phyloP scores from a whole-genome alignment of 2,329 filamentous ascomycete species.

The Colletotrichum tropicicola region DNA sequence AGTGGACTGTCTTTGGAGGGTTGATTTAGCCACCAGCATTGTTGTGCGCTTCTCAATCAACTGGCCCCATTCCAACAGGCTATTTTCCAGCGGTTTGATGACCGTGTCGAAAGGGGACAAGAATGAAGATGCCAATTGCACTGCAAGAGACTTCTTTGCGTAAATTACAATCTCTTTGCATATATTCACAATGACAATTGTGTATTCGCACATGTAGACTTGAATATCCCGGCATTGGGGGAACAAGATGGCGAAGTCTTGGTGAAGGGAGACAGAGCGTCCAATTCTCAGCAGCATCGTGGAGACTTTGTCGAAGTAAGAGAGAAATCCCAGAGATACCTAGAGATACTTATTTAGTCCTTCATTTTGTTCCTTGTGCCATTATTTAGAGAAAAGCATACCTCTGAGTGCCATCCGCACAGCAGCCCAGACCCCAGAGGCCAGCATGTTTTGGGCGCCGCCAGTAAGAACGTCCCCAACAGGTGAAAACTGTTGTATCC shows the following conservation, averaged over 20 bases:
- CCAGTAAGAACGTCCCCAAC: conserved; percentile 46
- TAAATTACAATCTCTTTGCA: not conserved
- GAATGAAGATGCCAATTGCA: not conserved
- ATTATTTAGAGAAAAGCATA: not conserved
- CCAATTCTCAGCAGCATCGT: not conserved
- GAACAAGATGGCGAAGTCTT: not conserved
- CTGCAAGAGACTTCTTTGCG: not conserved
- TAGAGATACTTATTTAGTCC: too few species aligned
- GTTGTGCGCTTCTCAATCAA: not conserved
- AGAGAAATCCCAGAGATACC: not conserved
- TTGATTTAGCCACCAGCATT: not conserved
- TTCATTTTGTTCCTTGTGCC: too few species aligned
- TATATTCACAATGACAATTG: not conserved
- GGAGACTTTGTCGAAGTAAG: not conserved
- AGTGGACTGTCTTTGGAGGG: not conserved
- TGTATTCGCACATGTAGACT: not conserved
- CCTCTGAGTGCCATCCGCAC: conserved; percentile 48
- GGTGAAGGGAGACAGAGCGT: not conserved
- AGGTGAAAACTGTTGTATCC: conserved; percentile 51
- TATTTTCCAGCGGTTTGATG: not conserved
- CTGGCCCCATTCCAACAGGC: not conserved
- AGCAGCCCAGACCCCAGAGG: conserved; percentile 53
- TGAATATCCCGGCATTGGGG: not conserved
- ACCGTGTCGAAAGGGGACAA: not conserved
- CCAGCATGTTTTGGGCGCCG: conserved; percentile 52